Base-by-base conservation (phyloP, 129 eudicot species). In the Scalesia atractyloides region DNA sequence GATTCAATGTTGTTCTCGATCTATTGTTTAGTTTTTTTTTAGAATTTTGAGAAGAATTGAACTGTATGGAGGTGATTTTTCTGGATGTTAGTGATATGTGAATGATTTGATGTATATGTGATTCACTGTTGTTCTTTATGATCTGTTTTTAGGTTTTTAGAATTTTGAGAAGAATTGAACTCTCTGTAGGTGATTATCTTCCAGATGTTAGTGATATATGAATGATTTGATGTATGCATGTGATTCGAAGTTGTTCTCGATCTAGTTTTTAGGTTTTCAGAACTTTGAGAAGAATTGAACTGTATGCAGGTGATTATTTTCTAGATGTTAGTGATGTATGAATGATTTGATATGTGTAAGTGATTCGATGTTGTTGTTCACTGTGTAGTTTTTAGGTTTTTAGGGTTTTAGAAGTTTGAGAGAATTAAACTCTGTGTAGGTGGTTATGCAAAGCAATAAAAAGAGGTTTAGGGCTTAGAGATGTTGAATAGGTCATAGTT, bases 341-440 rank as follows among this genome's bases (percentile, higher is more conserved):
- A 30, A 15, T 50, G 26, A 61, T 36, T 66, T 70, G 20, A 49
- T 70, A 56, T 3, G 24, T 44, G 59, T 12, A 13, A 12, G 43
- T 30, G 43, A 16, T 51, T 52, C 14, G 64, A 51, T 22, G 39
- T 34, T 24, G 26, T 24, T 66, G 30, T 39, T 37, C 26, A 0
- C 53, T 64, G 64, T 74, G n/a, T n/a, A n/a, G n/a, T n/a, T n/a
- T n/a, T 44, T 74, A 51, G 53, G 13, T 36, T 24, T 64, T 37
- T 15, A 51, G 71, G 53, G 14, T 12, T 48, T 15, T 56, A 54
- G 19, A 6, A 37, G 19, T 39, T 37, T 12, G 64, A 69, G 51
- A 12, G 6, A 61, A 14, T 56, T 71, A 4, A 56, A 14, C 33
- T 46, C 1, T 62, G 4, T 47, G 8, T 13, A 26, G 22, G 56